phyloP scores from a whole-genome alignment of 2,329 filamentous ascomycete species.

The Colletotrichum theobromicola region DNA sequence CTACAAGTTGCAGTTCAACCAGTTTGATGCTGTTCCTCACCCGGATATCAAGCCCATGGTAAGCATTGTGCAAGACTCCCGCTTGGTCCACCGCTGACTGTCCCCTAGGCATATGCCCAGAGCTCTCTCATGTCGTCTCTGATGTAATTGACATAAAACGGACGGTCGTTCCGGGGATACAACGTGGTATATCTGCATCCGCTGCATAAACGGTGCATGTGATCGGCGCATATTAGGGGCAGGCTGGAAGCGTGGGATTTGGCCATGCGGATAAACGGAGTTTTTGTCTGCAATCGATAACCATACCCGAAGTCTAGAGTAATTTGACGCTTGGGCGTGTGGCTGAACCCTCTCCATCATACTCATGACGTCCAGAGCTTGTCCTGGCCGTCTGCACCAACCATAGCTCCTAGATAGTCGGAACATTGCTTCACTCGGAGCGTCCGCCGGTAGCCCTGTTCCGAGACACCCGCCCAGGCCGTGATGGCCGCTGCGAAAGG shows the following conservation, averaged over 20 bases:
- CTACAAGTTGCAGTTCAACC: slow-evolving; percentile 88
- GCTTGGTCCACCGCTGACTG: slow-evolving; percentile 29
- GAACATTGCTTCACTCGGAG: slow-evolving; percentile 63
- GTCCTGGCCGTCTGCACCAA: slow-evolving; percentile 52
- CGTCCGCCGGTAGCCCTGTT: slow-evolving; percentile 49
- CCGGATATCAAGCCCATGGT: slow-evolving; percentile 94
- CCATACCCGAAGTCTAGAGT: slow-evolving; percentile 19
- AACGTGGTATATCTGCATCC: slow-evolving; percentile 16
- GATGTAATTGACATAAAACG: slow-evolving; percentile 54
- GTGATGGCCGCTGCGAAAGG: slow-evolving; percentile 69
- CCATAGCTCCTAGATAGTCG: slow-evolving; percentile 67
- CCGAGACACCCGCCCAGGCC: slow-evolving; percentile 61
- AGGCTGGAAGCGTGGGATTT: slow-evolving; percentile 15
- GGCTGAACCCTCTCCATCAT: slow-evolving; percentile 28
- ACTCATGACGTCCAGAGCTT: slow-evolving; percentile 54
- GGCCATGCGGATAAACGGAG: slow-evolving; percentile 22
- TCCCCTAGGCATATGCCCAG: slow-evolving; percentile 76
- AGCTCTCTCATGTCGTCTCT: slow-evolving; percentile 80
- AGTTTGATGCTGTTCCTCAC: slow-evolving; percentile 97
- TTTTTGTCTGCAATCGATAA: slow-evolving; percentile 14
- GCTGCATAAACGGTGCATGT: slow-evolving; percentile 20
- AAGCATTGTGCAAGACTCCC: slow-evolving; percentile 26
- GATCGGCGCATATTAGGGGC: slow-evolving; percentile 18
- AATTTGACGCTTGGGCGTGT: slow-evolving; percentile 13
- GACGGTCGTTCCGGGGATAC: not conserved